Percentiles rank a stretch among this genome's conserved stretches.
phyloP scores from a whole-genome alignment of 208 protist genomes.

The Leishmania arabica region DNA sequence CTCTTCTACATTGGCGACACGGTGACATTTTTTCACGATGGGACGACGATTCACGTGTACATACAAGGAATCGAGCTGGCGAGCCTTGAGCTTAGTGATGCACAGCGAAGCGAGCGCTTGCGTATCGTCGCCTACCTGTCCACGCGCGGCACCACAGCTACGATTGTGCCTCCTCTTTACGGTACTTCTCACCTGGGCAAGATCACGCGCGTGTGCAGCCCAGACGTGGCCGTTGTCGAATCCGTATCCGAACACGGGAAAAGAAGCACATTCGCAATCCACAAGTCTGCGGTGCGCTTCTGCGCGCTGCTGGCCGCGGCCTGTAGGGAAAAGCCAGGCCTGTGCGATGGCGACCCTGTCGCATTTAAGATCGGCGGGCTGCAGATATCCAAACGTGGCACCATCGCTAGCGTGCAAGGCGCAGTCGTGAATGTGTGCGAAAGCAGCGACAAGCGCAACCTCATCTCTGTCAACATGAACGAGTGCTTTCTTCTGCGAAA shows the following conservation, averaged over 20 bases:
- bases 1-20: slow-evolving; percentile 86
- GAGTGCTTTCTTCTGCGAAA: slow-evolving; percentile 81
- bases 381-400: slow-evolving; percentile 64
- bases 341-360: slow-evolving; percentile 53
- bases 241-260: slow-evolving; percentile 34
- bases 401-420: slow-evolving; percentile 38
- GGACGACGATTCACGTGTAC: slow-evolving; percentile 44
- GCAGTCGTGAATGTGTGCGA: slow-evolving; percentile 58
- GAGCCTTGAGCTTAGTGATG: slow-evolving; percentile 27
- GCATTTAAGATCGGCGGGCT: slow-evolving; percentile 64
- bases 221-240: slow-evolving; percentile 78
- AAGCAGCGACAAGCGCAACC: slow-evolving; percentile 55
- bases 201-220: slow-evolving; percentile 53
- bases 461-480: slow-evolving; percentile 47
- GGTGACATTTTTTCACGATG: slow-evolving; percentile 58
- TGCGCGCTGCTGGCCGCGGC: slow-evolving; percentile 65
- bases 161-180: slow-evolving; percentile 73
- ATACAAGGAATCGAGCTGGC: slow-evolving; percentile 35
- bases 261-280: slow-evolving; percentile 41
- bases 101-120: slow-evolving; percentile 36
- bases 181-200: slow-evolving; percentile 72
- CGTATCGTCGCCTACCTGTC: slow-evolving; percentile 77
- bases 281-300: slow-evolving; percentile 71
- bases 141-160: slow-evolving; percentile 64
- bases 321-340: background rate